Evolutionary conservation across 257 asterid species (phyloP).

Genomic region (Lithospermum erythrorhizon): DNA sequence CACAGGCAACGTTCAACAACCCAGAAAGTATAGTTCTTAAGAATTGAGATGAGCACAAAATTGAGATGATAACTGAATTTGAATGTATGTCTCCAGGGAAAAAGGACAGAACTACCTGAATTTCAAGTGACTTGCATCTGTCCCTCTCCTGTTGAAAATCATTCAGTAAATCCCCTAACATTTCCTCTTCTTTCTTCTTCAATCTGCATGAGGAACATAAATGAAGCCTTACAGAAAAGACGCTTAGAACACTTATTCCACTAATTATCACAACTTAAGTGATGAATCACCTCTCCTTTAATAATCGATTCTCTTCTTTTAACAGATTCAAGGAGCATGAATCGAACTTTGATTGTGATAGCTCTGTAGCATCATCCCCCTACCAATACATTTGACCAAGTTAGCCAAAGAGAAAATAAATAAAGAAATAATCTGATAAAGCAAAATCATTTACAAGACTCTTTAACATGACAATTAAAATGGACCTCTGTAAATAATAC

Average conservation of each 20-base stretch:
- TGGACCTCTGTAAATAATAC: too few species aligned
- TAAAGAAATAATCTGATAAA: background rate
- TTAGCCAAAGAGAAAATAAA: background rate
- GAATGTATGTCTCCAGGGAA: background rate
- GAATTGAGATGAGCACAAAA: background rate
- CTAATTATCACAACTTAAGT: background rate
- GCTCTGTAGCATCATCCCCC: conserved; percentile 24
- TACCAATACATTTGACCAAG: conserved; percentile 15
- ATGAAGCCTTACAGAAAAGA: background rate
- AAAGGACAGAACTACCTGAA: conserved; percentile 38
- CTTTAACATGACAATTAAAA: background rate
- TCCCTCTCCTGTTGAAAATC: conserved; percentile 64
- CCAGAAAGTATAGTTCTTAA: conserved; percentile 5
- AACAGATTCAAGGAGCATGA: conserved; percentile 34
- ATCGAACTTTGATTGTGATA: conserved; percentile 23
- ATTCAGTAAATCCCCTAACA: conserved; percentile 61
- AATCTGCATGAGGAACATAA: conserved; percentile 34
- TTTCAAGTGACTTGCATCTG: conserved; percentile 54
- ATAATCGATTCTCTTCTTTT: conserved; percentile 55
- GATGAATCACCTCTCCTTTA: conserved; percentile 49
- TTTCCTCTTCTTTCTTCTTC: conserved; percentile 52
- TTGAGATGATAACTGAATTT: background rate
- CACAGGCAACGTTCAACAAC: background rate
- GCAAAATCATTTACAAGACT: background rate
- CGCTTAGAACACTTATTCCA: background rate